phyloP scores from a whole-genome alignment of 306 rosid species.

The Trifolium pratense region DNA sequence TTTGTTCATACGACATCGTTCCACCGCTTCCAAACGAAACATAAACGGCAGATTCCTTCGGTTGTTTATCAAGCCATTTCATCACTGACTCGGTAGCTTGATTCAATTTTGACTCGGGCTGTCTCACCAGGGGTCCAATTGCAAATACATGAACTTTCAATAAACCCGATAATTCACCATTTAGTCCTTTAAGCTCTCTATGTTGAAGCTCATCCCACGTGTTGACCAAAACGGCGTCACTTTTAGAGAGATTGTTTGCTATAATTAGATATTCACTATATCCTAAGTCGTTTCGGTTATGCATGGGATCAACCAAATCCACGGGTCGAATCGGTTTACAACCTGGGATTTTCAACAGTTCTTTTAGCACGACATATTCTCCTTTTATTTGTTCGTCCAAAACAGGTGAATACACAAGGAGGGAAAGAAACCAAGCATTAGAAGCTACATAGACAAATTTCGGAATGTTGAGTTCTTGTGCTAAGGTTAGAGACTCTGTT shows the following conservation, averaged over 20 bases:
- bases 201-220: constrained; percentile 42
- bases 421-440: constrained; percentile 42
- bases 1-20: constrained; percentile 54
- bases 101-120: neutral
- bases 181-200: neutral
- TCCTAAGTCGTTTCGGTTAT: constrained; percentile 38
- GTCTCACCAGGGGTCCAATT: constrained; percentile 60
- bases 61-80: constrained; percentile 62
- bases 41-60: constrained; percentile 53
- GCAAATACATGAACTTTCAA: constrained; percentile 44
- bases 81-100: neutral
- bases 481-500: constrained; percentile 38
- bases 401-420: constrained; percentile 10
- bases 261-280: constrained; percentile 24
- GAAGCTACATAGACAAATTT: constrained; percentile 37
- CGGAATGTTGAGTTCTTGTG: constrained; percentile 43
- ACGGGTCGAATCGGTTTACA: constrained; percentile 46
- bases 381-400: constrained; percentile 37
- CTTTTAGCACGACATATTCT: too few species aligned
- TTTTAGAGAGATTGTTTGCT: accelerated
- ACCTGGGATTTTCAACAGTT: constrained; percentile 52
- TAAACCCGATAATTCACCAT: constrained; percentile 19
- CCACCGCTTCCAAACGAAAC: constrained; percentile 80
- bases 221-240: constrained; percentile 38
- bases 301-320: constrained; percentile 48